These are phyloP conservation scores for Rhodotorula graminis DNA, from an alignment of 768 basidiomycete genomes.

Conservation along the genomic window DNA sequence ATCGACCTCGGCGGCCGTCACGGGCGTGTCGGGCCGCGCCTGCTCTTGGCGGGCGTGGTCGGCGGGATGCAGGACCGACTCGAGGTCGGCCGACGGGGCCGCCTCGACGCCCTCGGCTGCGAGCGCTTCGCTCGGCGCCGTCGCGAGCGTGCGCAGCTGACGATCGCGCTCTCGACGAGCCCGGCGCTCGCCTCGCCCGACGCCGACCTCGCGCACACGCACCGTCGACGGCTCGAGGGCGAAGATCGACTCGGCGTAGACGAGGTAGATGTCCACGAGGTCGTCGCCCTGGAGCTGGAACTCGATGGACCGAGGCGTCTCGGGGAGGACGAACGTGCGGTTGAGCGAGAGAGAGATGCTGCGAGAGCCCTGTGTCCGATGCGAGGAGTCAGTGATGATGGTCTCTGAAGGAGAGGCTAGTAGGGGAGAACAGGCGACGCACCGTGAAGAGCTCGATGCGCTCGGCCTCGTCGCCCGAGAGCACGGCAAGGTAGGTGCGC, in stretches of 20 bases:
- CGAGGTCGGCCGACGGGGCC: background rate
- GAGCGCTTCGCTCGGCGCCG: conserved; percentile 19
- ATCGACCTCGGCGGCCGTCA: background rate
- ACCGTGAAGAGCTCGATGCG: conserved; percentile 91
- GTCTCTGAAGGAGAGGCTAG: background rate
- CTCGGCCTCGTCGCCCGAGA: conserved; percentile 86
- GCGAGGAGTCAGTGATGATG: too few relatives aligned
- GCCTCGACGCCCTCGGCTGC: conserved; percentile 46
- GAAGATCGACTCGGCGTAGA: conserved; percentile 86
- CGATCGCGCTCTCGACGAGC: conserved; percentile 75
- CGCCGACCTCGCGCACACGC: conserved; percentile 85
- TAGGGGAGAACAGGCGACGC: conserved; percentile 47
- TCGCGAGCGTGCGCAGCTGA: conserved; percentile 59
- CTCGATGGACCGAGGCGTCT: conserved; percentile 80
- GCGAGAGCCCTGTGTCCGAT: conserved; percentile 31
- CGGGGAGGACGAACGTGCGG: conserved; percentile 86
- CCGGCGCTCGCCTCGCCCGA: conserved; percentile 78
- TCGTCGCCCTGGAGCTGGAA: conserved; percentile 88
- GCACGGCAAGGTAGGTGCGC: conserved; percentile 90
- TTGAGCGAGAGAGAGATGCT: conserved; percentile 77
- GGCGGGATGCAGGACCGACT: conserved; percentile 45
- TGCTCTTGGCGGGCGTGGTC: conserved; percentile 40
- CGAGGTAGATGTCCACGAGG: conserved; percentile 76
- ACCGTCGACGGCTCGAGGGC: conserved; percentile 89
- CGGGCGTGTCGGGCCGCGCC: background rate